Base-by-base conservation (phyloP, 2,329 filamentous ascomycete species). In the Fusarium beomiforme region DNA sequence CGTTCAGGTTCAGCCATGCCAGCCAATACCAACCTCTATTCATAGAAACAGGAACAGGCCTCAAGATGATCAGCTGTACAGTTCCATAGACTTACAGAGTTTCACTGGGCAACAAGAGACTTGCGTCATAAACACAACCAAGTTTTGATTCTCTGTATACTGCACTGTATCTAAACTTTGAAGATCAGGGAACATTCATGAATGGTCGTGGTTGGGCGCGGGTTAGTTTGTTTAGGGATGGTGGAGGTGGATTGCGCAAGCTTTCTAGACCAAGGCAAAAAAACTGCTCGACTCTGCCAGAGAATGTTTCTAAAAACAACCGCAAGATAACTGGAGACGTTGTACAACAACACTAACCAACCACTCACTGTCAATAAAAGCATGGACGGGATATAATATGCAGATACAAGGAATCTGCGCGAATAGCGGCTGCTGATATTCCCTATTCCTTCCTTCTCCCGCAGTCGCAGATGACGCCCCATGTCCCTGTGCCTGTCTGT, bases 241-340 rank as follows among this genome's bases (percentile, higher is more conserved):
- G 67, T 70, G 67, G 67, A 62, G 68, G 31, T 33, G 49, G 68
- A 71, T 71, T 71, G 69, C 69, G 69, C 69, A 71, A 71, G 68
- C 68, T 50, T 37, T 41, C 53, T 57, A 68, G 26, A 59, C 41
- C 64, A 70, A 64, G 50, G 43, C 53, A 31, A 41, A 49, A 11
- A 21, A 37, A 49, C 41, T n/a, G 36, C 55, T 41, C n/a, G 44
- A 50, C n/a, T 53, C 13, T 49, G 37, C 24, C n/a, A 42, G 36
- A 37, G 36, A 49, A 23, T 49, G 49, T 63, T 63, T 67, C 64
- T 67, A 68, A 68, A 68, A 62, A 68, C 51, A 36, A 42, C 29
- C 21, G 24, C 33, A 42, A 49, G 39, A 54, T 62, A 44, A 64
- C 39, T 64, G 58, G 60, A 55, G 57, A 62, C 41, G n/a, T n/a